Percentiles rank a stretch among this genome's conserved stretches.
phyloP scores from a whole-genome alignment of 2,329 filamentous ascomycete species.

The Verticillium albo-atrum region DNA sequence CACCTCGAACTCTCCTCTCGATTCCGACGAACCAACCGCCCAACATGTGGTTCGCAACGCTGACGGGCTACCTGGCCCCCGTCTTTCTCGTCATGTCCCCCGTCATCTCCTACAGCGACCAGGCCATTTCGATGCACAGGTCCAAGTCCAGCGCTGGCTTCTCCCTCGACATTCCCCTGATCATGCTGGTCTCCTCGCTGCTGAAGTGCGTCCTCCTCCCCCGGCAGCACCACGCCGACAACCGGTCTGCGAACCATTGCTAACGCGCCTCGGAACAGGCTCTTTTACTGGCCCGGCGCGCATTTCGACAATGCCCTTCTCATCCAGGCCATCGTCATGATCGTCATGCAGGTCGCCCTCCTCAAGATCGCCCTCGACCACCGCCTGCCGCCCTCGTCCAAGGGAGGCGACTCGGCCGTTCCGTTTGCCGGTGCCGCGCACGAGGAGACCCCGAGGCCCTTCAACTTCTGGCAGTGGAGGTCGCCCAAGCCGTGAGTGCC shows the following conservation, averaged over 20 bases:
- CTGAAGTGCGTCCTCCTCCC: slow-evolving; percentile 46
- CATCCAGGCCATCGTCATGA: slow-evolving; percentile 62
- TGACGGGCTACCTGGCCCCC: slow-evolving; percentile 56
- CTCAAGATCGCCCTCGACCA: slow-evolving; percentile 67
- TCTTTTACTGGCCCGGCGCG: slow-evolving; percentile 67
- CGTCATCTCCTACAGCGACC: slow-evolving; percentile 61
- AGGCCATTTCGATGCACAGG: slow-evolving; percentile 61
- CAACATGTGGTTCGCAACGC: slow-evolving; percentile 33
- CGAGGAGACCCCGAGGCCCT: slow-evolving; percentile 53
- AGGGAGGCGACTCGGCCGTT: slow-evolving; percentile 53
- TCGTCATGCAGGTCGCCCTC: slow-evolving; percentile 57
- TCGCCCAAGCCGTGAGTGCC: slow-evolving; percentile 58
- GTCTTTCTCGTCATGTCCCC: slow-evolving; percentile 61
- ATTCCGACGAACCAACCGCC: background rate
- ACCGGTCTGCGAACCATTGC: slow-evolving; percentile 3
- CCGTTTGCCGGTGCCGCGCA: slow-evolving; percentile 58
- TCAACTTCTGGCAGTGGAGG: slow-evolving; percentile 80
- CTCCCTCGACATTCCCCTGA: slow-evolving; percentile 66
- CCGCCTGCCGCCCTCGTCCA: slow-evolving; percentile 54
- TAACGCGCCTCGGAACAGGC: slow-evolving; percentile 32
- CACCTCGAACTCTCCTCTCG: background rate
- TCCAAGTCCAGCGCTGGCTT: slow-evolving; percentile 62
- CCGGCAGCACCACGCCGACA: background rate
- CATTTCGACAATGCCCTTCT: slow-evolving; percentile 61
- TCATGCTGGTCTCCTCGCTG: slow-evolving; percentile 67